phyloP scores from a whole-genome alignment of 208 protist species.

The Leishmania braziliensis region DNA sequence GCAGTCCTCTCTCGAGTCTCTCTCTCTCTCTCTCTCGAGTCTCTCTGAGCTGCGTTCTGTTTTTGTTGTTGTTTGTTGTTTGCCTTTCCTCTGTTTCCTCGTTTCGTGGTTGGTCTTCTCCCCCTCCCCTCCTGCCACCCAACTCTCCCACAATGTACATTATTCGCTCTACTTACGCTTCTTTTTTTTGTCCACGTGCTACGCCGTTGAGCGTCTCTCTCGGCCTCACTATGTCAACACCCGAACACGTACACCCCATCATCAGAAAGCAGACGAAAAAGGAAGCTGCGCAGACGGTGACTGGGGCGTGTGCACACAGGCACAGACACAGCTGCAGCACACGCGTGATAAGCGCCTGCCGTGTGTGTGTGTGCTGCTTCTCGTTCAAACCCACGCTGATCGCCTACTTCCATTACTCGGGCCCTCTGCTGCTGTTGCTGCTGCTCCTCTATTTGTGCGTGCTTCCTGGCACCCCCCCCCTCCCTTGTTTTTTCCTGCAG shows the following conservation, averaged over 20 bases:
- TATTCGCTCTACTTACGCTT: conserved; percentile 15
- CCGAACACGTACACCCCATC: neutral
- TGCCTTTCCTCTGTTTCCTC: neutral
- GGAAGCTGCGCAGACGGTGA: neutral
- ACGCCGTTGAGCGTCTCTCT: neutral
- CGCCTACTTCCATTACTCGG: neutral
- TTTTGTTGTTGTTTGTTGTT: neutral
- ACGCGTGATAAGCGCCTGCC: neutral
- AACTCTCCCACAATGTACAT: neutral
- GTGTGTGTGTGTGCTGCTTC: neutral
- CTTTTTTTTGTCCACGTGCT: neutral
- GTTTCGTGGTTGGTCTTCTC: neutral
- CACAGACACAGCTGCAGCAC: neutral
- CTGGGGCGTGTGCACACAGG: neutral
- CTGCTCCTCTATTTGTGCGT: neutral
- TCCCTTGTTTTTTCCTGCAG: neutral
- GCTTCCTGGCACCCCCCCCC: neutral
- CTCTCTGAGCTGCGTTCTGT: neutral
- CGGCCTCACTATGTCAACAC: neutral
- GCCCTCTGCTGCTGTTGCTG: neutral
- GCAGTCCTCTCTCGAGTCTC: neutral
- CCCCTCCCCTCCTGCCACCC: neutral
- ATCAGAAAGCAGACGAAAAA: neutral
- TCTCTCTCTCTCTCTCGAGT: neutral
- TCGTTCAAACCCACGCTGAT: neutral